phyloP scores from a whole-genome alignment of 2,329 filamentous ascomycete genomes.

The Exophiala phaeomuriformis region DNA sequence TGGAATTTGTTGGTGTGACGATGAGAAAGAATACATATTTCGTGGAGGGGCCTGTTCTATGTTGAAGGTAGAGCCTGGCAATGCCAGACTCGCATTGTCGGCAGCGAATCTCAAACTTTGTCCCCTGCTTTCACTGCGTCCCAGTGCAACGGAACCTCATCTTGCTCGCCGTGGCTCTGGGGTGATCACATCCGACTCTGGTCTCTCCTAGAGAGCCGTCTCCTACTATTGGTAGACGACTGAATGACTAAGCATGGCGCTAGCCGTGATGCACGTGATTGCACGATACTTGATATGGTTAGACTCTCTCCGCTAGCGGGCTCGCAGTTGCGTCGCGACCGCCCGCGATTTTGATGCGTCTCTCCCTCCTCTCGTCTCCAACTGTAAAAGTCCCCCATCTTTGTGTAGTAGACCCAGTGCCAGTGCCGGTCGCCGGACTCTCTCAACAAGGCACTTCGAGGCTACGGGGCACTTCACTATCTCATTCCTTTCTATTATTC shows the following conservation, averaged over 20 bases:
- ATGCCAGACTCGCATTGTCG: too few species aligned
- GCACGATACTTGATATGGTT: not conserved
- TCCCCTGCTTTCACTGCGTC: too few species aligned
- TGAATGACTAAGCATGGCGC: not conserved
- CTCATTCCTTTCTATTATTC: conserved; percentile 2
- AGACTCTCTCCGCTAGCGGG: not conserved
- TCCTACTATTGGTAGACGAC: too few species aligned
- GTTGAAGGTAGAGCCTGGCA: not conserved
- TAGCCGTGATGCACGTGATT: not conserved
- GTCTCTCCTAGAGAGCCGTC: not conserved
- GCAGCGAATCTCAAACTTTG: too few species aligned
- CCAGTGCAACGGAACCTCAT: too few species aligned
- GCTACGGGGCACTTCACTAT: conserved; percentile 1
- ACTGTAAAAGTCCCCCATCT: conserved; percentile 3
- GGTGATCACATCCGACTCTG: too few species aligned
- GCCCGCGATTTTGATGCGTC: conserved; percentile 7
- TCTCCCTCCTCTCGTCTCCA: conserved; percentile 8
- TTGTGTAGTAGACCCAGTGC: too few species aligned
- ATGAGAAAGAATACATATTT: not conserved
- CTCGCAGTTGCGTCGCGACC: conserved; percentile 5
- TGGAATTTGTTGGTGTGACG: not conserved
- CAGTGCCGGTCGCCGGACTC: not conserved
- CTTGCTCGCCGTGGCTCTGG: too few species aligned
- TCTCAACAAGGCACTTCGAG: conserved; percentile 3
- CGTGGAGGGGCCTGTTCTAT: not conserved